Evolutionary conservation across 1,139 yeast species (phyloP).

Genomic region (Scheffersomyces illinoinensis): DNA sequence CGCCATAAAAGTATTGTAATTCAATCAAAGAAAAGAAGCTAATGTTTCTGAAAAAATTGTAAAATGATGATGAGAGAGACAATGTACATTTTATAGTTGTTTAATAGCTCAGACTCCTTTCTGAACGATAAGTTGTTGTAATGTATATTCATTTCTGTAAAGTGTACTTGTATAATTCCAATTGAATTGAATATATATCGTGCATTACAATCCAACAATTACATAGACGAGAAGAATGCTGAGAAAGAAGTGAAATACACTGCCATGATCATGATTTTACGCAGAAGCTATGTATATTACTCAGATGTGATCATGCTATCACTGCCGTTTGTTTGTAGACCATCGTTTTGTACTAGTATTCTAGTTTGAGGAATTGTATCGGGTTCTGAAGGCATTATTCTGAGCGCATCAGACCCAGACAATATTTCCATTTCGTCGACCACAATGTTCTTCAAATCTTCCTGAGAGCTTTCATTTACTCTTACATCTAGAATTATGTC

Average conservation of each 20-base stretch:
- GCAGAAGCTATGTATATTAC: neutral
- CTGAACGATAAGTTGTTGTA: neutral
- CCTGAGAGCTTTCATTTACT: neutral
- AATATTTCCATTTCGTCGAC: neutral
- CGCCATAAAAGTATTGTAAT: slow-evolving; percentile 1
- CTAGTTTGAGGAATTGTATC: neutral
- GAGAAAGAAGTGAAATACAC: neutral
- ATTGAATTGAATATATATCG: neutral
- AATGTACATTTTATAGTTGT: neutral
- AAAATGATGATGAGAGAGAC: neutral
- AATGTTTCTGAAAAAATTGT: neutral
- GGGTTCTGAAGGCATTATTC: neutral
- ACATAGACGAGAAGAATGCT: neutral
- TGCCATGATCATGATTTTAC: neutral
- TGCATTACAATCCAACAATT: neutral
- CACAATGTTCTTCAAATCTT: neutral
- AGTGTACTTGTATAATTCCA: neutral
- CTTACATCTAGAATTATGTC: no score
- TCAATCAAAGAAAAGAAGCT: neutral
- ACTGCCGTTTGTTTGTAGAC: neutral
- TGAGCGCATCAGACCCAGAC: neutral
- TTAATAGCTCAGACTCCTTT: no score
- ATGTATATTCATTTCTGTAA: neutral
- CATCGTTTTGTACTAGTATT: neutral
- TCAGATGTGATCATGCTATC: neutral